Conservation (phyloP, 805 yeast genomes). For the Blastobotrys americana region DNA sequence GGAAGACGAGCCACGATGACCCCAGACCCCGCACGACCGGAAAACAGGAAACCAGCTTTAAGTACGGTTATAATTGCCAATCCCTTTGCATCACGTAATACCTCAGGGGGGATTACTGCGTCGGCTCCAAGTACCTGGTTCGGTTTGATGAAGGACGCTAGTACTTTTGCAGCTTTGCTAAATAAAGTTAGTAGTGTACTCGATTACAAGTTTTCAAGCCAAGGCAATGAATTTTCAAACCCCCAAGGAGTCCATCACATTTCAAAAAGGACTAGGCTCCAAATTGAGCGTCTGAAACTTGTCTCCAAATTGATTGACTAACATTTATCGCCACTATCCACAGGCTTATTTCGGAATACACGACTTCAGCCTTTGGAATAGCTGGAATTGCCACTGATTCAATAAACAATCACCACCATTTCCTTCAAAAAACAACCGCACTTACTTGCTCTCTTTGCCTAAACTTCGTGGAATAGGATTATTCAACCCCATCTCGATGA, state of each 20-base stretch:
- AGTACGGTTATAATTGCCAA: constrained; percentile 87
- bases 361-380: too few relatives aligned
- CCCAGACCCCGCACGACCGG: constrained; percentile 97
- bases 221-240: too few relatives aligned
- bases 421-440: too few relatives aligned
- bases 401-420: too few relatives aligned
- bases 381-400: too few relatives aligned
- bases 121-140: constrained; percentile 89
- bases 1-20: constrained; percentile 88
- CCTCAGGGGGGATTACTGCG: constrained; percentile 77
- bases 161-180: constrained; percentile 88
- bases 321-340: too few relatives aligned
- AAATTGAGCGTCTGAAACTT: too few relatives aligned
- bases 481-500: constrained; percentile 56
- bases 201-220: constrained; percentile 2
- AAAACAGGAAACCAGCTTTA: constrained; percentile 92
- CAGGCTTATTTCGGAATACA: too few relatives aligned
- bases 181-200: neutral
- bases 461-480: constrained; percentile 93
- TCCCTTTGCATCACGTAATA: constrained; percentile 85
- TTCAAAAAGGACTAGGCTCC: neutral
- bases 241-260: too few relatives aligned
- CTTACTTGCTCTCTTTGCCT: constrained; percentile 77
- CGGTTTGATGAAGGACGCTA: constrained; percentile 87
- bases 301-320: too few relatives aligned